A percentile compares a stretch with the other conserved stretches of the same genome.
Evolutionary conservation across 1,139 yeast species (phyloP).

Genomic region (Hyphopichia wangnamkhiaoensis): DNA sequence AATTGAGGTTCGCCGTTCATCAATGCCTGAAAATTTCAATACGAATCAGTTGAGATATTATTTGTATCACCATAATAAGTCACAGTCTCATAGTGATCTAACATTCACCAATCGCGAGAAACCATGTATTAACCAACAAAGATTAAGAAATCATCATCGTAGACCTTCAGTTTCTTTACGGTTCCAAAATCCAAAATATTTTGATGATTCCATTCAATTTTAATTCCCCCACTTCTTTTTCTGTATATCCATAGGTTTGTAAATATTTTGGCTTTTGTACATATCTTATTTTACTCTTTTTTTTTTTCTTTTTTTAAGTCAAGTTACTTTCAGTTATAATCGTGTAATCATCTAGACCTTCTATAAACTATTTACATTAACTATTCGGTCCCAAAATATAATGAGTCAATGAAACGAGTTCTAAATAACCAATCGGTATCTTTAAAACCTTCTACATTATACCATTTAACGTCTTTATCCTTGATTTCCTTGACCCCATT

Average conservation of each 20-base stretch:
- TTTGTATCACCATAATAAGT: not conserved
- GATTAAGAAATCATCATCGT: slow-evolving; percentile 24
- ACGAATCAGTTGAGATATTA: not conserved
- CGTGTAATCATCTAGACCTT: no score
- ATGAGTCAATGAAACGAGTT: slow-evolving; percentile 71
- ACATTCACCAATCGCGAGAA: no score
- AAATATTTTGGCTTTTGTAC: no score
- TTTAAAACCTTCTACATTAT: slow-evolving; percentile 37
- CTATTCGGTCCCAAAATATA: slow-evolving; percentile 73
- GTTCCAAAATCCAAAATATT: slow-evolving; percentile 24
- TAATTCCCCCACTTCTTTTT: slow-evolving; percentile 1
- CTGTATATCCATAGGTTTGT: no score
- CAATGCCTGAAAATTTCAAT: slow-evolving; percentile 5
- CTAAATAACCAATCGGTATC: slow-evolving; percentile 64
- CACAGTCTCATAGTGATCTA: not conserved
- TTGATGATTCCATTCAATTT: slow-evolving; percentile 4
- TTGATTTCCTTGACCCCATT: slow-evolving; percentile 10
- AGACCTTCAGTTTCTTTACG: slow-evolving; percentile 34
- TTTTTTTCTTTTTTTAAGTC: not conserved
- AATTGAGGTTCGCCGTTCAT: slow-evolving; percentile 7
- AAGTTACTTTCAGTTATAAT: not conserved
- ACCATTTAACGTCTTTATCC: slow-evolving; percentile 17
- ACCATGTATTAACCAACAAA: slow-evolving; percentile 2
- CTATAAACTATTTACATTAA: not conserved
- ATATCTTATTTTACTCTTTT: not conserved